These are phyloP conservation scores for Apiotrichum mycotoxinovorans DNA, from an alignment of 1,284 basidiomycete species.

Conservation along the genomic window DNA sequence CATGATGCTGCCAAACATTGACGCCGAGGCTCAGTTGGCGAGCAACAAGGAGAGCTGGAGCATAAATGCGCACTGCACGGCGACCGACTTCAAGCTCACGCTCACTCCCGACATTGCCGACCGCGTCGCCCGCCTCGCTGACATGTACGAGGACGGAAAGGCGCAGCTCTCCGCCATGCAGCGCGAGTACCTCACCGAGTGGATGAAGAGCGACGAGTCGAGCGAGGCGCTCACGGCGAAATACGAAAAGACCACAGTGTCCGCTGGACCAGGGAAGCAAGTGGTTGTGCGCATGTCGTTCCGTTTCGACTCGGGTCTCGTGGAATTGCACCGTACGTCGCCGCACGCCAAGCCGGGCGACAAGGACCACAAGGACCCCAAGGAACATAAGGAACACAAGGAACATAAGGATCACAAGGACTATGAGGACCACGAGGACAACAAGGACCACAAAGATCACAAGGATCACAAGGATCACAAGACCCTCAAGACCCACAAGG, in stretches of 20 bases:
- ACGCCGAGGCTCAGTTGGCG: conserved; percentile 69
- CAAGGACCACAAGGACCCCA: not conserved
- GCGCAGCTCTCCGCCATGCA: conserved; percentile 66
- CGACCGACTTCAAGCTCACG: conserved; percentile 81
- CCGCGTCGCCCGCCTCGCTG: conserved; percentile 72
- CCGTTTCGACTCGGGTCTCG: conserved; percentile 69
- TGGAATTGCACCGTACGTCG: conserved; percentile 34
- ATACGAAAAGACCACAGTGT: conserved; percentile 24
- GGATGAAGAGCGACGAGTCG: conserved; percentile 19
- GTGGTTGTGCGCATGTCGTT: conserved; percentile 65
- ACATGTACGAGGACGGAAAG: conserved; percentile 79
- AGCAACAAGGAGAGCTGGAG: conserved; percentile 58
- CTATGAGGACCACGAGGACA: no score
- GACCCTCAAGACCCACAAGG: no score
- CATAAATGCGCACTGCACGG: conserved; percentile 65
- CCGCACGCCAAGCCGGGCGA: not conserved
- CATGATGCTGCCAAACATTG: conserved; percentile 60
- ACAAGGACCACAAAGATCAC: not conserved
- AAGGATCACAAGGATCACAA: no score
- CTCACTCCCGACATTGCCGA: conserved; percentile 77
- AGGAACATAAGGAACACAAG: no score
- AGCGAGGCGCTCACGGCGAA: conserved; percentile 24
- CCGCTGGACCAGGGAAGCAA: conserved; percentile 2
- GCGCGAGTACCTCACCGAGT: conserved; percentile 47
- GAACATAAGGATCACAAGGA: no score